Evolutionary conservation across 2,329 filamentous ascomycete species (phyloP), one percentile per base, ranked within the genome.

Genomic region (Arthrobotrys conoides): DNA sequence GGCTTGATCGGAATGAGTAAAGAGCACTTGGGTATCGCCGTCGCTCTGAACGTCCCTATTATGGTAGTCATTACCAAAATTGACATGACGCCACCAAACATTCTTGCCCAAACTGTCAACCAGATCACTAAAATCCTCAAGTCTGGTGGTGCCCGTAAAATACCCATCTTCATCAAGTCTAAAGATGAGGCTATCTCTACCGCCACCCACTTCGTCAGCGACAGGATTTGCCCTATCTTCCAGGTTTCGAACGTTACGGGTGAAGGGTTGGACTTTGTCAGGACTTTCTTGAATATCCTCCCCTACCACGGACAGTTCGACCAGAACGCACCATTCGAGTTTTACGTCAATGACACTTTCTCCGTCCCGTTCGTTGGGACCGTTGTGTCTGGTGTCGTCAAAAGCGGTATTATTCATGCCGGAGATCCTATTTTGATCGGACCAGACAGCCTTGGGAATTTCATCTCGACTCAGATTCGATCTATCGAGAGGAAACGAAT

Each of bases 11-110:
- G 96, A 20, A 99, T 98, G 96, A 97, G 93, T 85, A 97, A 96
- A 87, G 96, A 99, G 86, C 96, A 99, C 84, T 87, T 99, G 3
- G 96, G 96, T 16, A 97, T 99, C 80, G 95, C 96, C 0, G 87
- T 98, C 36, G 94, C 96, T 0, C 87, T 99, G 65, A 98, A 98
- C 83, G 95, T 99, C 10, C 96, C 96, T 0, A 93, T 99, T 82
- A 97, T 99, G 93, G 94, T 98, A 2, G 91, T 97, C 80, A 91
- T 98, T 80, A 99, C 95, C 84, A 99, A 98, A 87, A 97, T 98
- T 80, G 96, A 98, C 84, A 98, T 98, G 71, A 98, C 96, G 84
- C 96, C 96, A 22, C 94, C 95, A 0, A 92, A 98, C 81, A 97
- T 99, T 82, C 87, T 99, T 24, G 90, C 97, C 85, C 92, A 98